phyloP scores from a whole-genome alignment of 192 early-diverging fungal genomes.

The Coemansia sp. region DNA sequence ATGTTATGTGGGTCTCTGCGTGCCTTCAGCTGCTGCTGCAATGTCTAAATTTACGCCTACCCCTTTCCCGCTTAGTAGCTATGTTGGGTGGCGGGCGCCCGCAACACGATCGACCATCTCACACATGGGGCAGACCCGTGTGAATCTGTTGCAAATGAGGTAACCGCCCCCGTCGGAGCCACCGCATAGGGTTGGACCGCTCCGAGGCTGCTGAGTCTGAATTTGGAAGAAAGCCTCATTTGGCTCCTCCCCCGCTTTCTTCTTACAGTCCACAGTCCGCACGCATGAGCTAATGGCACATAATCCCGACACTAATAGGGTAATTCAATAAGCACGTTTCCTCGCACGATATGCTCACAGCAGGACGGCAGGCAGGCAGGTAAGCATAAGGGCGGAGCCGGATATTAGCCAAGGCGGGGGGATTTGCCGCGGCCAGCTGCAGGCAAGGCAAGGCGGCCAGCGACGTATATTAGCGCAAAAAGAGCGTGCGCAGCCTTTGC shows the following conservation, averaged over 20 bases:
- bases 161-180: not conserved
- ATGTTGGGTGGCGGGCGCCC: not conserved
- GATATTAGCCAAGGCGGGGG: not conserved
- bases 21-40: conserved; percentile 7
- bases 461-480: not conserved
- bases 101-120: conserved; percentile 6
- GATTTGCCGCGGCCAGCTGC: conserved; percentile 1
- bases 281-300: not conserved
- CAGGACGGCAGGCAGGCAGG: not conserved
- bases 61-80: not conserved
- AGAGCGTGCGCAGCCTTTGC: not conserved
- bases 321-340: not conserved
- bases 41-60: conserved; percentile 6
- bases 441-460: not conserved
- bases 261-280: not conserved
- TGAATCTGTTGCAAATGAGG: not conserved
- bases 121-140: not conserved
- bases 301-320: not conserved
- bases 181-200: not conserved
- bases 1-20: not conserved
- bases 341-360: not conserved
- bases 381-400: not conserved
- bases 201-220: not conserved
- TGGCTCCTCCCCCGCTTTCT: not conserved
- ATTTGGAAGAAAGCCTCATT: not conserved